Percentiles rank a stretch among this genome's conserved stretches.
Evolutionary conservation across 1,284 basidiomycete species (phyloP).

Genomic region (Pisolithus thermaeus): DNA sequence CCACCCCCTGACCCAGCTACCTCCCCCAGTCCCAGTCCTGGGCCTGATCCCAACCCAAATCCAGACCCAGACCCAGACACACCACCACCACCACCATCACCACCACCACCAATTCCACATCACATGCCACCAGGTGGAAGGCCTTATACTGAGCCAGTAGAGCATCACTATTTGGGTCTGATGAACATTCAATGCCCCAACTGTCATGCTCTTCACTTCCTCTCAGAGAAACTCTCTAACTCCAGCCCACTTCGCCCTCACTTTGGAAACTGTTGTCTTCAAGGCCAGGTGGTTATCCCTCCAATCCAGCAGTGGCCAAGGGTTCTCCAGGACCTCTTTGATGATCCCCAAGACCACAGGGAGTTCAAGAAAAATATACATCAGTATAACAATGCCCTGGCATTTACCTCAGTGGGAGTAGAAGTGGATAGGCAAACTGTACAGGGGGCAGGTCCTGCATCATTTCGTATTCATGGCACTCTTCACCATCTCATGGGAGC

Average conservation of each 20-base stretch:
- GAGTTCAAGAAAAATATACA: conserved; percentile 13
- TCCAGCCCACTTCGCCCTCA: not conserved
- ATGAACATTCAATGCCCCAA: conserved; percentile 18
- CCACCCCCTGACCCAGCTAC: not conserved
- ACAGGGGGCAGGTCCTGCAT: conserved; percentile 23
- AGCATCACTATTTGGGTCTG: conserved; percentile 6
- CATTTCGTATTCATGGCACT: conserved; percentile 34
- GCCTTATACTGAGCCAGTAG: no score
- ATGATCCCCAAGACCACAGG: conserved; percentile 1
- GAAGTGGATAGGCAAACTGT: conserved; percentile 14
- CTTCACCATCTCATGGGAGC: conserved; percentile 32
- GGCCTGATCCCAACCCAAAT: not conserved
- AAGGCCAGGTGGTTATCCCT: conserved; percentile 22
- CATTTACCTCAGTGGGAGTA: no score
- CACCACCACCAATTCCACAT: no score
- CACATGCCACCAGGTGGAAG: not conserved
- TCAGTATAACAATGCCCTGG: no score
- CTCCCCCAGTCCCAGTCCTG: not conserved
- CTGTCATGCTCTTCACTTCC: conserved; percentile 13
- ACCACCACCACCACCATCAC: not conserved
- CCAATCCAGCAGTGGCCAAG: conserved; percentile 14
- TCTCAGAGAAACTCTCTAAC: no score
- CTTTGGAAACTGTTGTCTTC: conserved; percentile 26
- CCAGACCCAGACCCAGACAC: not conserved
- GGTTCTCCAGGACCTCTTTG: conserved; percentile 16